Percentiles rank a stretch among this genome's conserved stretches.
Evolutionary conservation across 2,329 filamentous ascomycete species (phyloP).

Genomic region (Calonectria multiphialidica): DNA sequence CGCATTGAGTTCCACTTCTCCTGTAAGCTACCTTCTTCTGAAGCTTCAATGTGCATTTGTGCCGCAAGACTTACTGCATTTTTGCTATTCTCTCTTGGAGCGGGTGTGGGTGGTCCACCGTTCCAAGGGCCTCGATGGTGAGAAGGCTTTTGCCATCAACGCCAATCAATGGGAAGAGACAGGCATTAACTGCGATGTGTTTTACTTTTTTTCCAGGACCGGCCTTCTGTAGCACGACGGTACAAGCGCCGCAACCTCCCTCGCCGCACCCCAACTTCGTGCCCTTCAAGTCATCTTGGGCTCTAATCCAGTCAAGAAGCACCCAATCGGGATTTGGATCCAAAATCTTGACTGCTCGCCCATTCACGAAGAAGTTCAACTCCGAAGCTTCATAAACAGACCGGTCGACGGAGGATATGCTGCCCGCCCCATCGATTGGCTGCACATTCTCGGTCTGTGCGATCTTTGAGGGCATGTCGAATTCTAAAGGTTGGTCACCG

Average conservation of each 20-base stretch:
- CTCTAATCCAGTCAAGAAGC: conserved; percentile 44
- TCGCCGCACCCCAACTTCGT: conserved; percentile 73
- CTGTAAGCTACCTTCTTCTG: conserved; percentile 25
- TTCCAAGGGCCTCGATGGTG: conserved; percentile 91
- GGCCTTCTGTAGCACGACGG: conserved; percentile 88
- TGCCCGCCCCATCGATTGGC: neutral
- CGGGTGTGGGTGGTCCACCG: conserved; percentile 83
- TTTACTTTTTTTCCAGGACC: conserved; percentile 88
- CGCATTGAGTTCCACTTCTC: conserved; percentile 77
- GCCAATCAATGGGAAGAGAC: conserved; percentile 87
- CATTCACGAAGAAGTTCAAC: conserved; percentile 46
- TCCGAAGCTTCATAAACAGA: conserved; percentile 49
- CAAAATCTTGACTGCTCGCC: conserved; percentile 35
- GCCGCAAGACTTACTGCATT: conserved; percentile 63
- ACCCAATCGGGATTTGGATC: conserved; percentile 47
- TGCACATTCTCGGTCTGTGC: neutral
- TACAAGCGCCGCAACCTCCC: conserved; percentile 91
- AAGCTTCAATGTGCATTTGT: neutral
- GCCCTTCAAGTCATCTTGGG: conserved; percentile 32
- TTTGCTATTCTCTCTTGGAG: conserved; percentile 88
- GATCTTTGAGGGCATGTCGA: neutral
- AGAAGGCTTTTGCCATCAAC: conserved; percentile 95
- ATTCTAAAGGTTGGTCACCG: neutral
- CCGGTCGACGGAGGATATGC: neutral
- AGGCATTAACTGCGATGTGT: conserved; percentile 92